These are phyloP conservation scores for Paramecium primaurelia DNA, from an alignment of 73 alveolate species.

Conservation along the genomic window DNA sequence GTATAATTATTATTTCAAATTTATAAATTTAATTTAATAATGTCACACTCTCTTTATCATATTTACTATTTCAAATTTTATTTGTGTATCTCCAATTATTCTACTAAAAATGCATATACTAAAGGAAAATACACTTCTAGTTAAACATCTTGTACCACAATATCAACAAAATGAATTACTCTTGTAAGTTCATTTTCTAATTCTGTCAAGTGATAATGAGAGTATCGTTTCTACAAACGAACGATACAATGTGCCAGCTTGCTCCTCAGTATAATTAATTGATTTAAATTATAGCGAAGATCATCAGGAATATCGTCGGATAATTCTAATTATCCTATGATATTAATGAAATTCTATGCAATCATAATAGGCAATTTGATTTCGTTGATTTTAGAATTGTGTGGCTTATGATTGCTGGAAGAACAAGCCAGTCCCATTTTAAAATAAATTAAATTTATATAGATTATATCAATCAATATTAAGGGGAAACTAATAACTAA, in stretches of 20 bases:
- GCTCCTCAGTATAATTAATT: conserved; percentile 2
- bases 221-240: neutral
- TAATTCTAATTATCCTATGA: neutral
- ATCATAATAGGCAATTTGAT: neutral
- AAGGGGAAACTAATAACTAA: neutral
- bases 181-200: neutral
- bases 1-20: neutral
- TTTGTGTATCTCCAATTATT: neutral
- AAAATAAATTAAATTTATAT: neutral
- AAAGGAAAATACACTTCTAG: neutral
- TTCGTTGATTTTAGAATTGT: neutral
- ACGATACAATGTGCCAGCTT: neutral
- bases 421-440: conserved; percentile 24
- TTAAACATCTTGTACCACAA: neutral
- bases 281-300: conserved; percentile 2
- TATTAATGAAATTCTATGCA: neutral
- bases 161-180: neutral
- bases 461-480: neutral
- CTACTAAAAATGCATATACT: neutral
- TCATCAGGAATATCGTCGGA: neutral
- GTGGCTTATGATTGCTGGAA: neutral
- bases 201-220: neutral
- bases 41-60: neutral
- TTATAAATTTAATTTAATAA: neutral
- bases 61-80: neutral